Evolutionary conservation across 768 basidiomycete genomes (phyloP).

Genomic region (Suillus occidentalis): DNA sequence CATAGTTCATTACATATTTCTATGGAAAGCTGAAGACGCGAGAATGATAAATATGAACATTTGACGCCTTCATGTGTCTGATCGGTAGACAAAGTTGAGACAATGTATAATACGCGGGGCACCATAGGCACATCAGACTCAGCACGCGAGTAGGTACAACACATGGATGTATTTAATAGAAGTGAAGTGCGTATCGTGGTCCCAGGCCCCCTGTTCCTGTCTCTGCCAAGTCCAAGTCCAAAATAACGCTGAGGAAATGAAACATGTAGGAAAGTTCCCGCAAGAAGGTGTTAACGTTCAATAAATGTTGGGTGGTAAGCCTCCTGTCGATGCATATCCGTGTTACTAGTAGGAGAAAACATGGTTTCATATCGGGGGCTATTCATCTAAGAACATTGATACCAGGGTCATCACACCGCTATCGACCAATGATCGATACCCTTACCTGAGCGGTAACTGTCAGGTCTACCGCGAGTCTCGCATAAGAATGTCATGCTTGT

Average conservation of each 20-base stretch:
- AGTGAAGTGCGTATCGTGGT: background rate
- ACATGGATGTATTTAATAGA: background rate
- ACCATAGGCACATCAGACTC: background rate
- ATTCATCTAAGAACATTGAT: background rate
- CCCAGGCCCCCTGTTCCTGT: background rate
- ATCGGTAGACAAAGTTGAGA: background rate
- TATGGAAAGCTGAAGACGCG: background rate
- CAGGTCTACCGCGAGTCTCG: background rate
- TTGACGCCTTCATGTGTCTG: background rate
- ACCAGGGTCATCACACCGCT: background rate
- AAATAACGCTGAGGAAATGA: background rate
- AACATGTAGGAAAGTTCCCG: background rate
- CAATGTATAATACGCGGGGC: background rate
- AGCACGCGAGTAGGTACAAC: background rate
- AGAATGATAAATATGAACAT: background rate
- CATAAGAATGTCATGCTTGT: background rate
- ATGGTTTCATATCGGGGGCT: background rate
- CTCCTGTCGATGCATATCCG: background rate
- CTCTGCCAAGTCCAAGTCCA: background rate
- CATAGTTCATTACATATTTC: background rate
- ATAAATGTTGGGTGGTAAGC: background rate
- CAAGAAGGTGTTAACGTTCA: background rate
- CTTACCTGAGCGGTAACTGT: background rate
- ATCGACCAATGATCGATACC: slow-evolving; percentile 3
- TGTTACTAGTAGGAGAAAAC: too few species aligned